Percentiles rank a stretch among this genome's conserved stretches.
Evolutionary conservation across 257 asterid genomes (phyloP).

Genomic region (Gentiana macrophylla): DNA sequence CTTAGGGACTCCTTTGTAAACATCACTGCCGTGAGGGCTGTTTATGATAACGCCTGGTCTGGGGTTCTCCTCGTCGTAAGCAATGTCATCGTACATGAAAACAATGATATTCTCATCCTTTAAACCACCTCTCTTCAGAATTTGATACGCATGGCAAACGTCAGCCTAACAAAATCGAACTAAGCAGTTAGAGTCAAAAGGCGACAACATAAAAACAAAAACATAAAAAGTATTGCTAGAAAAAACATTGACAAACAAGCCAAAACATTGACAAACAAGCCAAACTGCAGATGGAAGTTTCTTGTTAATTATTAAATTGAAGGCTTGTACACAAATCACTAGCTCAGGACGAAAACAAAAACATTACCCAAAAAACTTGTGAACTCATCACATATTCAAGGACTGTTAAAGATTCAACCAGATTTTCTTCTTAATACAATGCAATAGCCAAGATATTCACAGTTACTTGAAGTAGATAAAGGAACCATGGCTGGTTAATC

Average conservation of each 20-base stretch:
- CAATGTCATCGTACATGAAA: conserved; percentile 92
- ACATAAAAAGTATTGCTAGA: background rate
- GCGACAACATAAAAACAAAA: background rate
- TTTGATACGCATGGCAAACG: conserved; percentile 94
- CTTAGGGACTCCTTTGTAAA: conserved; percentile 94
- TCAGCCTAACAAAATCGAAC: conserved; percentile 55
- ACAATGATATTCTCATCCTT: conserved; percentile 88
- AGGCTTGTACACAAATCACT: no score
- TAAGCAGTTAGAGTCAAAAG: background rate
- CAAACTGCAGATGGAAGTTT: no score
- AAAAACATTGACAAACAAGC: background rate
- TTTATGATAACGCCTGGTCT: conserved; percentile 85
- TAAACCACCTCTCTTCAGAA: conserved; percentile 74
- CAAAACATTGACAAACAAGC: no score
- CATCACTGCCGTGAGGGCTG: conserved; percentile 78
- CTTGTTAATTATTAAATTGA: no score
- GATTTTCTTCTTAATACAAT: no score
- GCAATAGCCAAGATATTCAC: no score
- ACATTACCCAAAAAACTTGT: no score
- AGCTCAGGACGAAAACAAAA: no score
- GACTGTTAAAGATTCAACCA: no score
- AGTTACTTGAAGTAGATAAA: no score
- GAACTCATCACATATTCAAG: no score
- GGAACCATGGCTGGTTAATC: no score
- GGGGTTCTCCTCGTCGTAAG: conserved; percentile 64